Evolutionary conservation across 108 stramenopile genomes (phyloP).

Genomic region (Fragilaria crotonensis): DNA sequence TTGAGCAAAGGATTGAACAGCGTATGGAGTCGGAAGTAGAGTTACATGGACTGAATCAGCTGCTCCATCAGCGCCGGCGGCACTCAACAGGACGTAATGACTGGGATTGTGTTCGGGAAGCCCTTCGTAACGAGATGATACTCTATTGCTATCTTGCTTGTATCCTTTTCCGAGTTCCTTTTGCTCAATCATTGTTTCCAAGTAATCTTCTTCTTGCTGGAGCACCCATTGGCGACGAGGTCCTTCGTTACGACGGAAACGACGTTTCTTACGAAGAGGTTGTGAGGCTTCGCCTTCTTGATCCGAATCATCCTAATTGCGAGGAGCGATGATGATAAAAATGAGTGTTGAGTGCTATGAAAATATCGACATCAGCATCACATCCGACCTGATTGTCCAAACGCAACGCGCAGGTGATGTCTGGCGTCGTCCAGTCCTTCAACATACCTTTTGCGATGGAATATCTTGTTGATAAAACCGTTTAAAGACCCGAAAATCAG

Average conservation of each 20-base stretch:
- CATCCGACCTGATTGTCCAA: not conserved
- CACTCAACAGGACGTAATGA: conserved; percentile 55
- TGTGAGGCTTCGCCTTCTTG: conserved; percentile 25
- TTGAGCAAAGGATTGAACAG: conserved; percentile 64
- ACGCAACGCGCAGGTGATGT: too few relatives aligned
- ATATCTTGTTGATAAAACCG: conserved; percentile 78
- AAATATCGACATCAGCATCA: not conserved
- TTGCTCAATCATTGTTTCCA: conserved; percentile 54
- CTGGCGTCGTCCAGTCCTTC: too few relatives aligned
- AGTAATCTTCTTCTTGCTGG: conserved; percentile 69
- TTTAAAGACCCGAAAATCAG: conserved; percentile 55
- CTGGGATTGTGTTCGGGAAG: conserved; percentile 65
- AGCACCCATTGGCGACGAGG: conserved; percentile 73
- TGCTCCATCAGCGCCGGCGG: conserved; percentile 5
- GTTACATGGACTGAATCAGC: conserved; percentile 31
- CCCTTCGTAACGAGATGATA: conserved; percentile 65
- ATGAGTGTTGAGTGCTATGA: not conserved
- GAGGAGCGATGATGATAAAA: not conserved
- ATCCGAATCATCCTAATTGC: conserved; percentile 57
- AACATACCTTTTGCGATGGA: conserved; percentile 16
- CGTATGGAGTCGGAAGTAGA: conserved; percentile 40
- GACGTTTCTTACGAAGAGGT: conserved; percentile 36
- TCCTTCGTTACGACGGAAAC: conserved; percentile 58
- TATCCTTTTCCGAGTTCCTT: conserved; percentile 15
- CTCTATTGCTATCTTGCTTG: conserved; percentile 3